A percentile compares a stretch with the other conserved stretches of the same genome.
Evolutionary conservation across 805 yeast species (phyloP).

Genomic region (Nakazawaea molendinolei): DNA sequence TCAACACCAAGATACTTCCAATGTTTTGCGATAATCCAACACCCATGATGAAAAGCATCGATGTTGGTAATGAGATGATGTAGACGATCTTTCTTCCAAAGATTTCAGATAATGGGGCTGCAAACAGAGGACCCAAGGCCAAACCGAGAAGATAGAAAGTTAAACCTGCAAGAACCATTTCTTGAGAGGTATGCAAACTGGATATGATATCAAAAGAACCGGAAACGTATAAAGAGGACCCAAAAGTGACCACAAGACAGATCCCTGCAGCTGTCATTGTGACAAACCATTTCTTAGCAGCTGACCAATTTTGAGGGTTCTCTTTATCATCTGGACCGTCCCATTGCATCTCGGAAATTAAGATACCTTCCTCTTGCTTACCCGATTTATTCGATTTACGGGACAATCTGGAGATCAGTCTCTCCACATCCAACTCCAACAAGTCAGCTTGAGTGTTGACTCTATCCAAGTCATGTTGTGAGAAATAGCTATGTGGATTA

Average conservation of each 20-base stretch:
- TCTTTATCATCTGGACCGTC: slow-evolving; percentile 55
- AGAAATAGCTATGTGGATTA: background rate
- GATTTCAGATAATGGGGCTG: slow-evolving; percentile 68
- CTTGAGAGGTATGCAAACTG: slow-evolving; percentile 48
- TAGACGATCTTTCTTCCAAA: slow-evolving; percentile 64
- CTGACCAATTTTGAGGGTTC: slow-evolving; percentile 67
- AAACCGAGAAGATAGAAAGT: slow-evolving; percentile 68
- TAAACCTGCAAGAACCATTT: slow-evolving; percentile 59
- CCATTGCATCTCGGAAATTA: slow-evolving; percentile 44
- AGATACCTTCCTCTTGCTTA: slow-evolving; percentile 23
- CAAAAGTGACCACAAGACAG: slow-evolving; percentile 67
- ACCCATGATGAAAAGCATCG: slow-evolving; percentile 71
- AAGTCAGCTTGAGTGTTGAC: slow-evolving; percentile 9
- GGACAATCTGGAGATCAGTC: slow-evolving; percentile 4
- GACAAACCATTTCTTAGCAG: slow-evolving; percentile 53
- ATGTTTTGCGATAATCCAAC: slow-evolving; percentile 61
- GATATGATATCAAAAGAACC: slow-evolving; percentile 50
- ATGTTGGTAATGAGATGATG: slow-evolving; percentile 49
- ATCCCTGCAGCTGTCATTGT: slow-evolving; percentile 59
- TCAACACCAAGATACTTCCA: slow-evolving; percentile 52
- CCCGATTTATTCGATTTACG: slow-evolving; percentile 13
- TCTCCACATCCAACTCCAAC: slow-evolving; percentile 9
- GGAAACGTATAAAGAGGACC: slow-evolving; percentile 65
- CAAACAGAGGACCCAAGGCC: slow-evolving; percentile 61
- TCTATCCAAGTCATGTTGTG: slow-evolving; percentile 4